A percentile compares a stretch with the other conserved stretches of the same genome.
phyloP scores from a whole-genome alignment of 2,329 filamentous ascomycete genomes.

The Alternaria sp. region DNA sequence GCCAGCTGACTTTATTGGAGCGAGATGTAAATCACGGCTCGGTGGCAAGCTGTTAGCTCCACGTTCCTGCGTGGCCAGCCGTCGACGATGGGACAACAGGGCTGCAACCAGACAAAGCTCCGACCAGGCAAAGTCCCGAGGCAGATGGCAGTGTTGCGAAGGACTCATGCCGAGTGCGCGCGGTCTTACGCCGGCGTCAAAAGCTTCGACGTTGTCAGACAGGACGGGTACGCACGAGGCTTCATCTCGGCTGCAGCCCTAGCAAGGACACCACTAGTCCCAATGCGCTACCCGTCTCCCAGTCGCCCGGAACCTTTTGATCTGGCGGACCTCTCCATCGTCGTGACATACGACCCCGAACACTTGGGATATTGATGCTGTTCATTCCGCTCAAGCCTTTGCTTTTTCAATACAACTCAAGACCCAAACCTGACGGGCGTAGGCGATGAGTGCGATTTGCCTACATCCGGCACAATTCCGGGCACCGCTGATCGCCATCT shows the following conservation, averaged over 20 bases:
- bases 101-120: constrained; percentile 2
- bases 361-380: neutral
- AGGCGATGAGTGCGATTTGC: neutral
- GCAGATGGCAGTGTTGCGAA: neutral
- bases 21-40: constrained; percentile 6
- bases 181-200: neutral
- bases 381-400: neutral
- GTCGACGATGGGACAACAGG: neutral
- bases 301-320: neutral
- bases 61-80: constrained; percentile 1
- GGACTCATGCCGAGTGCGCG: neutral
- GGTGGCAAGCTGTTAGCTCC: constrained; percentile 3
- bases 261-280: neutral
- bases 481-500: constrained; percentile 13
- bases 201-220: constrained; percentile 3
- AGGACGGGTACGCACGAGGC: constrained; percentile 3
- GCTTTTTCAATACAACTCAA: neutral
- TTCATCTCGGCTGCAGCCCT: constrained; percentile 8
- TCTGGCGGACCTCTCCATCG: neutral
- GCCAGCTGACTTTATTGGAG: constrained; percentile 6
- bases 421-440: neutral
- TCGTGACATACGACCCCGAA: neutral
- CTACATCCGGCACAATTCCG: neutral
- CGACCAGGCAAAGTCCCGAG: constrained; percentile 5
- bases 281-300: neutral